A percentile compares a stretch with the other conserved stretches of the same genome.
phyloP scores from a whole-genome alignment of 257 asterid genomes.

The Oldenlandia corymbosa region DNA sequence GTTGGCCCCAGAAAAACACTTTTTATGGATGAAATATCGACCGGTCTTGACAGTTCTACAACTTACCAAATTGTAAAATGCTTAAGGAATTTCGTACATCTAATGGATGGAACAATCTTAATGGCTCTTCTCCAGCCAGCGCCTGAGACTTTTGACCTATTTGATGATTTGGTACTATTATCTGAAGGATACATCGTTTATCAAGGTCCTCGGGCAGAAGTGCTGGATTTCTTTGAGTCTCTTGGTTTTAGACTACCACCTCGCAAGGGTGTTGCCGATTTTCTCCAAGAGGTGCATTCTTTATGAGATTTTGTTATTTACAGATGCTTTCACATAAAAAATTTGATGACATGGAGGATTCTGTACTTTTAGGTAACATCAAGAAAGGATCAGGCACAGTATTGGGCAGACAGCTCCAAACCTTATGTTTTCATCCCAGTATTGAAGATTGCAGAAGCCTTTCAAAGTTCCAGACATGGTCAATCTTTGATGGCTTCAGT shows the following conservation, averaged over 20 bases:
- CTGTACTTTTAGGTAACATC: constrained; percentile 56
- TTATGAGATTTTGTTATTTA: not conserved
- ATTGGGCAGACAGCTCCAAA: constrained; percentile 71
- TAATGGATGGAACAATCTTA: constrained; percentile 77
- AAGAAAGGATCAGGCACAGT: constrained; percentile 78
- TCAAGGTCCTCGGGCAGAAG: constrained; percentile 70
- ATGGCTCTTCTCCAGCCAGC: constrained; percentile 97
- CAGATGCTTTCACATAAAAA: constrained; percentile 1
- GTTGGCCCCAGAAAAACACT: constrained; percentile 89
- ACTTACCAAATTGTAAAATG: constrained; percentile 86
- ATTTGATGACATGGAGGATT: constrained; percentile 11
- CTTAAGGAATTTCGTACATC: constrained; percentile 70
- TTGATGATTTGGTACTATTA: constrained; percentile 73
- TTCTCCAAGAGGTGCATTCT: constrained; percentile 72
- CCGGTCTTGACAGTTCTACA: constrained; percentile 95
- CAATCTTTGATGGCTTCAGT: constrained; percentile 38
- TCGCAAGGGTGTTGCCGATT: constrained; percentile 84
- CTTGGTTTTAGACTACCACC: constrained; percentile 82
- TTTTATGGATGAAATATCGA: constrained; percentile 93
- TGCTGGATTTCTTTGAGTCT: constrained; percentile 67
- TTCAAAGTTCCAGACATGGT: constrained; percentile 54
- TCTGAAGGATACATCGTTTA: constrained; percentile 78
- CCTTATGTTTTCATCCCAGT: constrained; percentile 69
- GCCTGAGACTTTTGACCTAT: constrained; percentile 84
- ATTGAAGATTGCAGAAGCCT: constrained; percentile 63